These are phyloP conservation scores for Collybia sp. DNA, from an alignment of 768 basidiomycete species.

Conservation along the genomic window DNA sequence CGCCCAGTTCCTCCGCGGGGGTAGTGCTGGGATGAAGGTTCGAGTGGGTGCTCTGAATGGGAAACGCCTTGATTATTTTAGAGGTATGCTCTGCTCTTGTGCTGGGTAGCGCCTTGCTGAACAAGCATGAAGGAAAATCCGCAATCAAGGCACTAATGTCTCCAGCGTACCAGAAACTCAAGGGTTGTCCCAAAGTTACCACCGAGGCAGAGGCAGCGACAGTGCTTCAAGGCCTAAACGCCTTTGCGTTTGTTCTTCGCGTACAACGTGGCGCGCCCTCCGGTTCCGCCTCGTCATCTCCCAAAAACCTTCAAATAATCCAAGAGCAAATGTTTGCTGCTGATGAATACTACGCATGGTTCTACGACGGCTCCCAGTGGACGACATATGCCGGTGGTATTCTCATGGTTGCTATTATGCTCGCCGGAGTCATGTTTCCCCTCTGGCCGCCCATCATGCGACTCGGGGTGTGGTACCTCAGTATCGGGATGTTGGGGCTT, in stretches of 20 bases:
- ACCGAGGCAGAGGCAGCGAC: slow-evolving; percentile 71
- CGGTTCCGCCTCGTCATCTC: slow-evolving; percentile 64
- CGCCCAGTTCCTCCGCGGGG: slow-evolving; percentile 83
- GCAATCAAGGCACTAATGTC: slow-evolving; percentile 90
- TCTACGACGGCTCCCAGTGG: slow-evolving; percentile 93
- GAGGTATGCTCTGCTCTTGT: slow-evolving; percentile 51
- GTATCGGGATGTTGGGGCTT: slow-evolving; percentile 81
- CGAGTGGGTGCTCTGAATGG: slow-evolving; percentile 89
- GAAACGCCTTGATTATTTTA: slow-evolving; percentile 97
- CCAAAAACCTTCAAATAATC: slow-evolving; percentile 76
- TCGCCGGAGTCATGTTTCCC: slow-evolving; percentile 98
- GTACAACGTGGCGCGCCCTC: slow-evolving; percentile 73
- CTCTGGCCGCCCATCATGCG: slow-evolving; percentile 94
- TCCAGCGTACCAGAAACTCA: slow-evolving; percentile 87
- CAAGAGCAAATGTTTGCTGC: slow-evolving; percentile 76
- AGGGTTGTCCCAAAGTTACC: slow-evolving; percentile 70
- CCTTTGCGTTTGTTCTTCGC: slow-evolving; percentile 89
- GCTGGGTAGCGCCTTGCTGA: too few relatives aligned
- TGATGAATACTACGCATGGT: slow-evolving; percentile 93
- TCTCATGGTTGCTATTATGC: slow-evolving; percentile 89
- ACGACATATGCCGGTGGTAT: slow-evolving; percentile 88
- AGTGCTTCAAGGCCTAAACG: slow-evolving; percentile 66
- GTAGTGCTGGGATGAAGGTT: slow-evolving; percentile 83
- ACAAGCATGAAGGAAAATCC: slow-evolving; percentile 64
- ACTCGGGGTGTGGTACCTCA: slow-evolving; percentile 93